phyloP scores from a whole-genome alignment of 2,329 filamentous ascomycete species.

The Fusarium hainanense region DNA sequence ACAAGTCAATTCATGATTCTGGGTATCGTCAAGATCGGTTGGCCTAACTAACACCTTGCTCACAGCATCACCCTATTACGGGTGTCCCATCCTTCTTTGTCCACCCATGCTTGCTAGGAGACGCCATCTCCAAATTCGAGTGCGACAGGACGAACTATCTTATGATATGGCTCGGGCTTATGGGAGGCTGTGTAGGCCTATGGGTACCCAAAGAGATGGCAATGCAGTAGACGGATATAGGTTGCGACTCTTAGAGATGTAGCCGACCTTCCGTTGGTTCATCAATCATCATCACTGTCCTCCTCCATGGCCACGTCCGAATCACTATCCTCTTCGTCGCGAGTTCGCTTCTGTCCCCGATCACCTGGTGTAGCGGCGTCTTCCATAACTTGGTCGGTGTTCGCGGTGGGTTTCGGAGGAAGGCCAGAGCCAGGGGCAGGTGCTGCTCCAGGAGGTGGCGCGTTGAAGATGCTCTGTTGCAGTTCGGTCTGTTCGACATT shows the following conservation, averaged over 20 bases:
- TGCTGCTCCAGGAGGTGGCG: slow-evolving; percentile 65
- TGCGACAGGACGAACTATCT: slow-evolving; percentile 77
- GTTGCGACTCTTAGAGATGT: slow-evolving; percentile 30
- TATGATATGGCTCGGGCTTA: slow-evolving; percentile 87
- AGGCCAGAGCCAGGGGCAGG: slow-evolving; percentile 53
- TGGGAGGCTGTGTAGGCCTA: slow-evolving; percentile 83
- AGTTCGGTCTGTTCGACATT: slow-evolving; percentile 75
- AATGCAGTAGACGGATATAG: slow-evolving; percentile 46
- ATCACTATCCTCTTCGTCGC: slow-evolving; percentile 74
- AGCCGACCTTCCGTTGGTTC: slow-evolving; percentile 33
- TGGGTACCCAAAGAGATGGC: slow-evolving; percentile 79
- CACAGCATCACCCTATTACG: slow-evolving; percentile 83
- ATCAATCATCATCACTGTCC: slow-evolving; percentile 77
- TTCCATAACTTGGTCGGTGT: slow-evolving; percentile 60
- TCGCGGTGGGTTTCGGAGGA: slow-evolving; percentile 62
- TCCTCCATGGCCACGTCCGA: slow-evolving; percentile 76
- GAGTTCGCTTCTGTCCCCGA: slow-evolving; percentile 75
- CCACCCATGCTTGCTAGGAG: slow-evolving; percentile 89
- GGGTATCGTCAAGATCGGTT: slow-evolving; percentile 47
- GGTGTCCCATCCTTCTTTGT: slow-evolving; percentile 86
- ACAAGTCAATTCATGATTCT: slow-evolving; percentile 48
- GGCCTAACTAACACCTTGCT: slow-evolving; percentile 54
- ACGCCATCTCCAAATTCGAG: slow-evolving; percentile 77
- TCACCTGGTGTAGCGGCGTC: slow-evolving; percentile 65
- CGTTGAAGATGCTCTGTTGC: slow-evolving; percentile 84